Conservation (phyloP, 257 asterid genomes). For the Orobanche coerulescens region DNA sequence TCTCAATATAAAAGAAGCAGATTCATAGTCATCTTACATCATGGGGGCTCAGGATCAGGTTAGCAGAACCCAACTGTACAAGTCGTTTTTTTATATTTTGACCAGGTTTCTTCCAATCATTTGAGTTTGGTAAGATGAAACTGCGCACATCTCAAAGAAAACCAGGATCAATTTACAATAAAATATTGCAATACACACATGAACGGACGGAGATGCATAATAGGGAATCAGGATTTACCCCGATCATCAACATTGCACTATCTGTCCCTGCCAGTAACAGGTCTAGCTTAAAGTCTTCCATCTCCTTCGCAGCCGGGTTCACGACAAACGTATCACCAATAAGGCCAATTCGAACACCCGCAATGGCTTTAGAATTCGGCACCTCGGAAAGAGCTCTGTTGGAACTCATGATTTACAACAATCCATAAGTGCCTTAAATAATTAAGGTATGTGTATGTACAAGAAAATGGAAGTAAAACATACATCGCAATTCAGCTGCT, state of each 20-base stretch:
- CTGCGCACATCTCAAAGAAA: background rate
- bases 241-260: constrained; percentile 88
- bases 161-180: constrained; percentile 3
- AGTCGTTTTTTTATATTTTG: too few relatives aligned
- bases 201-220: background rate
- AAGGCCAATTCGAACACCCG: constrained; percentile 93
- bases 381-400: constrained; percentile 83
- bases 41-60: background rate
- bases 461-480: constrained; percentile 23
- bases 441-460: constrained; percentile 13
- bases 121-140: background rate
- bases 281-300: constrained; percentile 81
- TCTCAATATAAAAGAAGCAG: constrained; percentile 11
- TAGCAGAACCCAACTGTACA: background rate
- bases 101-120: background rate
- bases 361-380: constrained; percentile 69
- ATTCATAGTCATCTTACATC: background rate
- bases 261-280: constrained; percentile 89
- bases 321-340: constrained; percentile 67
- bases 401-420: constrained; percentile 18
- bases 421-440: constrained; percentile 11
- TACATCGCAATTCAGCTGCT: constrained; percentile 96
- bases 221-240: constrained; percentile 36
- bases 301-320: constrained; percentile 83
- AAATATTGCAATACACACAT: background rate